phyloP scores from a whole-genome alignment of 257 asterid genomes.

The Rehmannia glutinosa region DNA sequence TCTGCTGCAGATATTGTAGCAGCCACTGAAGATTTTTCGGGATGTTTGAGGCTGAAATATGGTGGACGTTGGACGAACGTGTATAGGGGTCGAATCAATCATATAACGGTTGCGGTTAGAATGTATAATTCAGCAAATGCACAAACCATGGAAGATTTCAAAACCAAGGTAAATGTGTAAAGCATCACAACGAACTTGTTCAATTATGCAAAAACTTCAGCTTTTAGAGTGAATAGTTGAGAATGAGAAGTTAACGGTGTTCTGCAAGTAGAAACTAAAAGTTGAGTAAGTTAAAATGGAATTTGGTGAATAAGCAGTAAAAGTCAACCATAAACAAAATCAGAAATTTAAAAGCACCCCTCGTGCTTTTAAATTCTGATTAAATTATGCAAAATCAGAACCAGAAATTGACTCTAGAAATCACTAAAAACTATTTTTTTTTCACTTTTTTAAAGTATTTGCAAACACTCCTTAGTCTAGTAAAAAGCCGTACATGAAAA shows the following conservation, averaged over 20 bases:
- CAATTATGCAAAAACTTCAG: neutral
- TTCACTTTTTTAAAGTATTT: too few relatives aligned
- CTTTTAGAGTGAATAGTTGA: too few relatives aligned
- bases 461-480: neutral
- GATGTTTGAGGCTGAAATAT: constrained; percentile 46
- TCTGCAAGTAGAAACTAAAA: too few relatives aligned
- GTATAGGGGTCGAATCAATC: constrained; percentile 45
- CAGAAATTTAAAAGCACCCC: too few relatives aligned
- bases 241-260: too few relatives aligned
- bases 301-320: too few relatives aligned
- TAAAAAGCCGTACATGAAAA: neutral
- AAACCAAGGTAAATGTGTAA: constrained; percentile 33
- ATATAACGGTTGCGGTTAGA: constrained; percentile 48
- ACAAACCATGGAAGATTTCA: constrained; percentile 31
- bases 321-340: too few relatives aligned
- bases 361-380: too few relatives aligned
- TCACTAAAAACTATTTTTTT: too few relatives aligned
- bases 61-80: constrained; percentile 35
- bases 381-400: too few relatives aligned
- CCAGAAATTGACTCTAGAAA: too few relatives aligned
- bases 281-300: too few relatives aligned
- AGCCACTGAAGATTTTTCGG: constrained; percentile 54
- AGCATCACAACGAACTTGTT: neutral
- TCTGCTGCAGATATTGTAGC: constrained; percentile 52
- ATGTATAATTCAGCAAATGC: constrained; percentile 20